phyloP scores from a whole-genome alignment of 169 alveolate genomes.

The Cryptosporidium bovis region DNA sequence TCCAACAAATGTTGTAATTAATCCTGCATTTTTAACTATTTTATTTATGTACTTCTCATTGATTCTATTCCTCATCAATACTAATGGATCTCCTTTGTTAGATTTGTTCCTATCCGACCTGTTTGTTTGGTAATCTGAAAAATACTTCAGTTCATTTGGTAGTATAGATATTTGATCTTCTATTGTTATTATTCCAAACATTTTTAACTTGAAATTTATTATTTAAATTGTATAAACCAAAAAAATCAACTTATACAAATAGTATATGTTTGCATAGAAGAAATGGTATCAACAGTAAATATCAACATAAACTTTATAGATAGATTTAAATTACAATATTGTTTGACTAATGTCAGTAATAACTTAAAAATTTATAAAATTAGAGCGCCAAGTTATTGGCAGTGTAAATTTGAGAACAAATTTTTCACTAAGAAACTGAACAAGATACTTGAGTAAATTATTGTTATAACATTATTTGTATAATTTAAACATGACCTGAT shows the following conservation, averaged over 20 bases:
- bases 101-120: too few relatives aligned
- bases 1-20: slow-evolving; percentile 24
- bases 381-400: too few relatives aligned
- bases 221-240: too few relatives aligned
- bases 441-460: too few relatives aligned
- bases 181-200: slow-evolving; percentile 53
- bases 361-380: too few relatives aligned
- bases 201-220: background rate
- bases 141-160: slow-evolving; percentile 21
- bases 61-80: slow-evolving; percentile 33
- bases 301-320: background rate
- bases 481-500: too few relatives aligned
- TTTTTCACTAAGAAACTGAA: too few relatives aligned
- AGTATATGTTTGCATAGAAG: background rate
- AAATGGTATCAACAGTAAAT: background rate
- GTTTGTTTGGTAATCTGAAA: background rate
- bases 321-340: too few relatives aligned
- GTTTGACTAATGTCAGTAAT: too few relatives aligned
- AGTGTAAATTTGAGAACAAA: too few relatives aligned
- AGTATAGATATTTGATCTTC: slow-evolving; percentile 40
- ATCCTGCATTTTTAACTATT: slow-evolving; percentile 58
- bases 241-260: background rate
- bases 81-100: slow-evolving; percentile 4
- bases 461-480: too few relatives aligned
- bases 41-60: slow-evolving; percentile 46